Base-by-base conservation (phyloP, 2,329 filamentous ascomycete species). In the Grosmannia huntii region DNA sequence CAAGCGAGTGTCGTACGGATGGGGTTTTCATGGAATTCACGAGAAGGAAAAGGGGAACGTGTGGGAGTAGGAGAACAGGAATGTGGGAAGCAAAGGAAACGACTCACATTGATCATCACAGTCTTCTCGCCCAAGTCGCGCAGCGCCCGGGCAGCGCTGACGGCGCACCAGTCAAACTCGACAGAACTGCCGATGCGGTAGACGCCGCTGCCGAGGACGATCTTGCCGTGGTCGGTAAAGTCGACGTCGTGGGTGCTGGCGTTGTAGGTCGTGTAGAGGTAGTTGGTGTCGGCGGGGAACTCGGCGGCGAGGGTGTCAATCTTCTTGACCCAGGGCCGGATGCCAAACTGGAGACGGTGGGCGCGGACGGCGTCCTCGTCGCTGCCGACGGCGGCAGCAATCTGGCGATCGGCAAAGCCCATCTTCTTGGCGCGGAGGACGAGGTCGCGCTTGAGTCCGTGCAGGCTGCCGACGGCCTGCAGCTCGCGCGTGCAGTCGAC, bases 151-250 rank as follows among this genome's bases (percentile, higher is more conserved):
- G 90, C 91, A 63, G 90, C 88, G 68, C 90, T 94, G 61, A 96
- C 90, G 63, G 91, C 90, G 71, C 92, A 97, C 92, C 92, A 97
- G 74, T 99, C 92, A 69, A 99, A 99, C 73, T 99, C 94, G 56
- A 99, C 94, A 7, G 91, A 96, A 75, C 87, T 92, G 68, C 94
- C 94, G 69, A 97, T 99, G 70, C 94, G 85, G 81, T 99, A 99
- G 25, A 97, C 94, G 73, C 94, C 94, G 69, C 87, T 92, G 61
- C 94, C 94, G 16, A 99, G 83, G 60, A 97, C 86, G 58, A 99
- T 75, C 52, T 85, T 88, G 62, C 92, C 91, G 65, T 95, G 87
- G 70, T 97, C 92, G 64, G 96, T 87, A 64, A 99, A 97, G 16
- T 83, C 86, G 54, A 97, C 88, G 72, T 97, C 94, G 74, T 97